These are phyloP conservation scores for Morella rubra DNA, from an alignment of 306 rosid genomes.

Conservation along the genomic window DNA sequence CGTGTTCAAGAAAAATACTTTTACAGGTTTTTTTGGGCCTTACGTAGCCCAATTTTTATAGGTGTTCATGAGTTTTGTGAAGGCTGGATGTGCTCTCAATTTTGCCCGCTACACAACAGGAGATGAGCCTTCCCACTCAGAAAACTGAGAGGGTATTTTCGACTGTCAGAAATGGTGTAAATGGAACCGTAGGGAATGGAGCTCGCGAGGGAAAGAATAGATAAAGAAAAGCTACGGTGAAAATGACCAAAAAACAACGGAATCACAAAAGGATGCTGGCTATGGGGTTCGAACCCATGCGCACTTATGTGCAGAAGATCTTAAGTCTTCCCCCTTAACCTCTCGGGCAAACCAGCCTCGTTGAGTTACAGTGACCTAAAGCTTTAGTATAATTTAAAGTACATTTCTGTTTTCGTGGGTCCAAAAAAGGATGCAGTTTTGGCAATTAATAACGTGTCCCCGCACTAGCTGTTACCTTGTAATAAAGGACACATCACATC, in stretches of 20 bases:
- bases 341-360: slow-evolving; percentile 2
- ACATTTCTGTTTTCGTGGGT: too few species aligned
- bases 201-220: too few species aligned
- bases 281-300: slow-evolving; percentile 45
- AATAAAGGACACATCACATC: background rate
- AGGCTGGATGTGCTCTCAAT: background rate
- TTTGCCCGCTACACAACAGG: too few species aligned
- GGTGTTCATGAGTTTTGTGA: background rate
- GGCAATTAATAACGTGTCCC: background rate
- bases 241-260: background rate
- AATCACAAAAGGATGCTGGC: slow-evolving; percentile 9
- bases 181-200: too few species aligned
- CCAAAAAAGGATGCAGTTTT: background rate
- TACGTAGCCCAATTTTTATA: background rate
- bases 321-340: slow-evolving; percentile 31
- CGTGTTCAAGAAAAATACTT: background rate
- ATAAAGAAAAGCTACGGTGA: too few species aligned
- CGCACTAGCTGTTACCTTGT: background rate
- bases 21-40: background rate
- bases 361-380: too few species aligned
- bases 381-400: too few species aligned
- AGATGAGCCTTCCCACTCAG: too few species aligned
- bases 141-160: too few species aligned
- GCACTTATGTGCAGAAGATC: slow-evolving; percentile 45
- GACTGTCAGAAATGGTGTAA: too few species aligned